phyloP scores from a whole-genome alignment of 129 eudicot genomes.

The Flaveria linearis region DNA sequence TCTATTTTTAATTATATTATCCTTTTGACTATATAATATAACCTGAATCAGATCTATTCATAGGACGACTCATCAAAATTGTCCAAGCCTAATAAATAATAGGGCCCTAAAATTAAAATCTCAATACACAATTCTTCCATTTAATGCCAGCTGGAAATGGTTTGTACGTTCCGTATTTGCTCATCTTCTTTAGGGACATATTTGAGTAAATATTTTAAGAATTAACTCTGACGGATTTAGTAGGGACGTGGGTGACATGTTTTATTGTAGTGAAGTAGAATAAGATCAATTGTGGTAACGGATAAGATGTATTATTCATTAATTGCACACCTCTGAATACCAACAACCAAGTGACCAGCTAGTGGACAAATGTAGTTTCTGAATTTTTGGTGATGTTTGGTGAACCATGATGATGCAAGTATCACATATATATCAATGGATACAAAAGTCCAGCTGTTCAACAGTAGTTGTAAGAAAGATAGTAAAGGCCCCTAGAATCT shows the following conservation, averaged over 20 bases:
- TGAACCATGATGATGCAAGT: constrained; percentile 40
- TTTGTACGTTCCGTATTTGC: constrained; percentile 15
- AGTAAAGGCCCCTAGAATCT: constrained; percentile 35
- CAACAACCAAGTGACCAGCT: constrained; percentile 30
- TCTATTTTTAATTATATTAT: not conserved
- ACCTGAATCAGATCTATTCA: constrained; percentile 13
- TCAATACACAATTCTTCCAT: constrained; percentile 11
- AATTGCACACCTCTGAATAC: constrained; percentile 23
- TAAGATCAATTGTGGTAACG: constrained; percentile 17
- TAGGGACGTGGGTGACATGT: constrained; percentile 14
- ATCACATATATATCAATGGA: constrained; percentile 25
- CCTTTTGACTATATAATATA: not conserved
- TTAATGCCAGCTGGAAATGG: constrained; percentile 22
- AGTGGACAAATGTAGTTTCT: constrained; percentile 31
- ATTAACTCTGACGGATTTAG: constrained; percentile 16
- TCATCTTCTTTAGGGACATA: constrained; percentile 17
- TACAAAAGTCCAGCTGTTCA: constrained; percentile 47
- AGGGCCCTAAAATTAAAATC: constrained; percentile 6
- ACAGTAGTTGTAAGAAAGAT: constrained; percentile 33
- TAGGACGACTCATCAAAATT: not conserved
- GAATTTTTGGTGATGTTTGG: constrained; percentile 32
- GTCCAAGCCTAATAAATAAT: not conserved
- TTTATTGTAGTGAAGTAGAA: constrained; percentile 14
- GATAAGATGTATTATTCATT: constrained; percentile 18
- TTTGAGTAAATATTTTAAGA: constrained; percentile 12